Evolutionary conservation across 192 early-diverging fungal species (phyloP).

Genomic region (Physocladia obscura): DNA sequence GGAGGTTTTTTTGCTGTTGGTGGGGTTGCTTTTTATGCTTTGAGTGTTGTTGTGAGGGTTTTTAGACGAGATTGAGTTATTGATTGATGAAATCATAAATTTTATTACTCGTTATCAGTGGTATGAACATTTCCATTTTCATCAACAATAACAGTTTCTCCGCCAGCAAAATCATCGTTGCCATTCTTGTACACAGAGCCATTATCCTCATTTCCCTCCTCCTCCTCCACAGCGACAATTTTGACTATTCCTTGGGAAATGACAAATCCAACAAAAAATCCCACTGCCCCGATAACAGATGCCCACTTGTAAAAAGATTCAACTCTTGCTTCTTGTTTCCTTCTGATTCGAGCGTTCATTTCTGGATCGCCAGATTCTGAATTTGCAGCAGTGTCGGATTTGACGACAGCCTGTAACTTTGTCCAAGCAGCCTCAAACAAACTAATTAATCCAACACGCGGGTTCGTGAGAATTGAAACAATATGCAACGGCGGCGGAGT

Average conservation of each 20-base stretch:
- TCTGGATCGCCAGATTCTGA: slow-evolving; percentile 37
- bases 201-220: slow-evolving; percentile 41
- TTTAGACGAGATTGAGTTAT: no score
- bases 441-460: slow-evolving; percentile 42
- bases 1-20: slow-evolving; percentile 1
- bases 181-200: background rate
- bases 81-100: no score
- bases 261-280: slow-evolving; percentile 53
- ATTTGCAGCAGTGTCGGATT: slow-evolving; percentile 35
- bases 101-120: background rate
- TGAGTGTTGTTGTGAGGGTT: background rate
- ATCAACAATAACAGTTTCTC: slow-evolving; percentile 4
- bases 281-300: slow-evolving; percentile 40
- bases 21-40: background rate
- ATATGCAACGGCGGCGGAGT: slow-evolving; percentile 24
- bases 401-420: background rate
- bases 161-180: background rate
- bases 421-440: background rate
- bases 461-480: slow-evolving; percentile 32
- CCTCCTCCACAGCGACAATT: slow-evolving; percentile 44
- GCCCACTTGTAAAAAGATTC: slow-evolving; percentile 29
- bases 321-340: slow-evolving; percentile 18
- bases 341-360: background rate
- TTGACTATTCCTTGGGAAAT: slow-evolving; percentile 63
- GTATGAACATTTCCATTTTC: slow-evolving; percentile 20